Percentiles rank a stretch among this genome's conserved stretches.
phyloP scores from a whole-genome alignment of 2,329 filamentous ascomycete genomes.

The Tolypocladium pustulatum region DNA sequence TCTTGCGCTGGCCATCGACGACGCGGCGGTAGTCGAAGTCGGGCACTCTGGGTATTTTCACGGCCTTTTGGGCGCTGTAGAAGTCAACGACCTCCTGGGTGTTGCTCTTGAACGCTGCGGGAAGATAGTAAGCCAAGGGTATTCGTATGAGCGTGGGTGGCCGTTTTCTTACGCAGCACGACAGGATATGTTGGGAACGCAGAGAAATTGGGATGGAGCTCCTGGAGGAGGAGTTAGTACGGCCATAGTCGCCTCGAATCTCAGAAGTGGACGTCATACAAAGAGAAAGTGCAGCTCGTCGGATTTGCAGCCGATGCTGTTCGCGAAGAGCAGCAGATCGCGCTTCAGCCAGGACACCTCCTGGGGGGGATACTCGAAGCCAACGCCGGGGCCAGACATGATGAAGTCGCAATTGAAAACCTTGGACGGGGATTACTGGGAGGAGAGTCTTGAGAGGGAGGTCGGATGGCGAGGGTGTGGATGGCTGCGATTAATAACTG shows the following conservation, averaged over 20 bases:
- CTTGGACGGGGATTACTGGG: background rate
- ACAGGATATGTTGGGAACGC: conserved; percentile 86
- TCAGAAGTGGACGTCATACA: conserved; percentile 32
- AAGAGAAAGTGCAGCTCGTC: conserved; percentile 92
- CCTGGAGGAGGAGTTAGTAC: conserved; percentile 34
- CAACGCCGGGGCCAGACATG: conserved; percentile 45
- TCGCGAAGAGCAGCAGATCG: conserved; percentile 81
- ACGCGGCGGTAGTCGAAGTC: conserved; percentile 64
- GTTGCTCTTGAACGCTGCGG: conserved; percentile 62
- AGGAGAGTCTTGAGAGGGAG: background rate
- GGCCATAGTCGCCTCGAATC: background rate
- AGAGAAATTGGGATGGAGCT: conserved; percentile 76
- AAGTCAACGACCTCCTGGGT: conserved; percentile 75
- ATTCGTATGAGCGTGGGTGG: background rate
- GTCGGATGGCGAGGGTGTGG: background rate
- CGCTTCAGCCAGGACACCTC: conserved; percentile 80
- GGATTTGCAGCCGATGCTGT: conserved; percentile 74
- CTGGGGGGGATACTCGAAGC: conserved; percentile 68
- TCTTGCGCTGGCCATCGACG: conserved; percentile 74
- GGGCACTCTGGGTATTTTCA: conserved; percentile 65
- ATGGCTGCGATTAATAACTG: background rate
- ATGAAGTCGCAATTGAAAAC: background rate
- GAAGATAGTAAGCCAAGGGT: background rate
- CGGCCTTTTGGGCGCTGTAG: conserved; percentile 57
- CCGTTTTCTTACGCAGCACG: conserved; percentile 51